Evolutionary conservation across 2,329 filamentous ascomycete species (phyloP), one percentile per base, ranked within the genome.

Genomic region (Aspergillus japonicus): DNA sequence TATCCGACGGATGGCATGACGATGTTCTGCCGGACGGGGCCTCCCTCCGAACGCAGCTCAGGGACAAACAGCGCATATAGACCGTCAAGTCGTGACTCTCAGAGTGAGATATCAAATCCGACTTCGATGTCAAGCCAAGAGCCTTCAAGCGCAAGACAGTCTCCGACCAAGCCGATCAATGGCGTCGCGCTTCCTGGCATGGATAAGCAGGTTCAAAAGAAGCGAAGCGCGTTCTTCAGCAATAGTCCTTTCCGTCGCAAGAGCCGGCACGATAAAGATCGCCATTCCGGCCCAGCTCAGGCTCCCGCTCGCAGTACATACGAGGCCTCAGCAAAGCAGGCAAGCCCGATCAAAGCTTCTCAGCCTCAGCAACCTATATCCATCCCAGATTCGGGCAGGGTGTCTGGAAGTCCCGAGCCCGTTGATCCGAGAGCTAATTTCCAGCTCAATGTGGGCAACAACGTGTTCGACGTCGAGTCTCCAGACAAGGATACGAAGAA

Each of bases 1-100:
- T 97, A 97, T 73, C 93, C 94, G 0, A 86, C 89, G 75, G 94
- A 98, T 72, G 94, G 93, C 4, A 98, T 98, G 92, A 97, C 94
- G 0, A 96, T 98, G 86, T 89, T 97, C 63, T 98, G 94, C 76
- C 87, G 92, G 61, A 88, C 90, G 44, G 89, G 87, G 4, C 85
- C 88, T 44, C 83, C 83, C 53, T 89, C 87, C n/a, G 87, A 88
- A 77, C 85, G 78, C 76, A 92, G 83, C 76, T 89, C 88, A 26
- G 83, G 84, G 23, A 87, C 84, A 49, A 62, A 62, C 26, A 89
- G 86, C 62, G 85, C 87, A 24, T 87, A 85, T 53, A 85, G 92
- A 50, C 91, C 92, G 50, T 89, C 89, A 14, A 96, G 92, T 73
- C 87, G 90, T 65, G 93, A 96, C 70, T 95, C 91, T 52, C 88